Evolutionary conservation across 208 protist genomes (phyloP).

Genomic region (Acanthamoeba royreba): DNA sequence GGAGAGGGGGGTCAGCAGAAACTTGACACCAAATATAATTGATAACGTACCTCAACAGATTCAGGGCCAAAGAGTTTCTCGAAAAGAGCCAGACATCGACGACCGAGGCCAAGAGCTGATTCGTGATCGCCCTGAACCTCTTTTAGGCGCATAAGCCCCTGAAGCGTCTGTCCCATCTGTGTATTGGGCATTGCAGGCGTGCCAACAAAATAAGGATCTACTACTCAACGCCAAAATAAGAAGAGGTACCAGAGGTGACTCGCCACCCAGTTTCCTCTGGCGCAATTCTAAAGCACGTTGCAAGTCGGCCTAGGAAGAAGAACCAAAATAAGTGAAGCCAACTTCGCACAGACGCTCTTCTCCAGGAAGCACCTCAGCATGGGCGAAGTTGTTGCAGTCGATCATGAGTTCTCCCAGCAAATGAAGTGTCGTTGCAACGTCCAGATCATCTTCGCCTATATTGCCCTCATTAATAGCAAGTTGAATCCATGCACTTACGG

Average conservation of each 20-base stretch:
- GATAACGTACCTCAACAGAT: neutral
- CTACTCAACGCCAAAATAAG: neutral
- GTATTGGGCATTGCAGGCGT: too few relatives aligned
- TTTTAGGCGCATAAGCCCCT: neutral
- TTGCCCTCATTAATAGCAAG: neutral
- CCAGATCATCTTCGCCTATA: slow-evolving; percentile 60
- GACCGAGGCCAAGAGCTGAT: neutral
- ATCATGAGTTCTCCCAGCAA: slow-evolving; percentile 25
- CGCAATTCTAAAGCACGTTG: neutral
- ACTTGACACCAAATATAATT: neutral
- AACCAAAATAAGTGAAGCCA: neutral
- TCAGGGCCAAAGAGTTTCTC: slow-evolving; percentile 42
- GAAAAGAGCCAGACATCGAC: neutral
- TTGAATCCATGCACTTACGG: too few relatives aligned
- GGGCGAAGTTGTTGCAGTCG: slow-evolving; percentile 35
- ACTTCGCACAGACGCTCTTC: too few relatives aligned
- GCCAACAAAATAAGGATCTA: too few relatives aligned
- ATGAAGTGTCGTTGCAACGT: slow-evolving; percentile 51
- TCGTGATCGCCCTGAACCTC: neutral
- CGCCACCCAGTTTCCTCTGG: neutral
- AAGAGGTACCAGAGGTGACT: neutral
- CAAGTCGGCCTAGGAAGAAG: neutral
- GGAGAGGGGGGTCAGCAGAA: neutral
- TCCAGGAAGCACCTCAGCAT: neutral
- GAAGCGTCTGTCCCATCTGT: neutral